phyloP scores from a whole-genome alignment of 306 rosid species.

The Pterocarpus macrocarpus region DNA sequence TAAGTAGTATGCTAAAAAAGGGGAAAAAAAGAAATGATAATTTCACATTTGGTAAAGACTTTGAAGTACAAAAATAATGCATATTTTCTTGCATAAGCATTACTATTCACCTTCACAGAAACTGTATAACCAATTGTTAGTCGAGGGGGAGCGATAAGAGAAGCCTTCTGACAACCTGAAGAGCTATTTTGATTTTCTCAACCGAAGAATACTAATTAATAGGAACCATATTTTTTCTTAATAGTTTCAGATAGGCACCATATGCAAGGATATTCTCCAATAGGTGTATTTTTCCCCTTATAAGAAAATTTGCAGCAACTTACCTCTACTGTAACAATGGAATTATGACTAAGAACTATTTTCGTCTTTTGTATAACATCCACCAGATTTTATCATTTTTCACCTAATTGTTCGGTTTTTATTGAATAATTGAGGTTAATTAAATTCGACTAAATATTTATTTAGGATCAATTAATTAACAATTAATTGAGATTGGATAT shows the following conservation, averaged over 20 bases:
- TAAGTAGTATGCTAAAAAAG: constrained; percentile 70
- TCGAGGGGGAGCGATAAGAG: constrained; percentile 72
- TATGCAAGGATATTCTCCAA: constrained; percentile 18
- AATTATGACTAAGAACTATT: constrained; percentile 16
- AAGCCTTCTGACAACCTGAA: constrained; percentile 53
- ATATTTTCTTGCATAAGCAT: background rate
- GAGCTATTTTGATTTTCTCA: constrained; percentile 33
- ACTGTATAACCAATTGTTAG: constrained; percentile 96
- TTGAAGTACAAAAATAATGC: constrained; percentile 36
- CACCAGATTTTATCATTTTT: no score
- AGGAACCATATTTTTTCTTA: constrained; percentile 22
- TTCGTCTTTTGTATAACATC: background rate
- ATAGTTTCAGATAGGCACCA: constrained; percentile 24
- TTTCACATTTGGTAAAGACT: constrained; percentile 38
- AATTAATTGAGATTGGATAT: no score
- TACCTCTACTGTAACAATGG: constrained; percentile 16
- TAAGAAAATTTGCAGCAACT: constrained; percentile 9
- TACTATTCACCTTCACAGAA: constrained; percentile 73
- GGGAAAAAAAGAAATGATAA: constrained; percentile 27
- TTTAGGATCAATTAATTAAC: no score
- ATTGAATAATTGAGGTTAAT: no score
- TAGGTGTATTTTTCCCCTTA: background rate
- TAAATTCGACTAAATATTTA: no score
- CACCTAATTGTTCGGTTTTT: no score
- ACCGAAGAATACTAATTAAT: background rate